Base-by-base conservation (phyloP, 352 stramenopile species). In the Phytophthora idaei region DNA sequence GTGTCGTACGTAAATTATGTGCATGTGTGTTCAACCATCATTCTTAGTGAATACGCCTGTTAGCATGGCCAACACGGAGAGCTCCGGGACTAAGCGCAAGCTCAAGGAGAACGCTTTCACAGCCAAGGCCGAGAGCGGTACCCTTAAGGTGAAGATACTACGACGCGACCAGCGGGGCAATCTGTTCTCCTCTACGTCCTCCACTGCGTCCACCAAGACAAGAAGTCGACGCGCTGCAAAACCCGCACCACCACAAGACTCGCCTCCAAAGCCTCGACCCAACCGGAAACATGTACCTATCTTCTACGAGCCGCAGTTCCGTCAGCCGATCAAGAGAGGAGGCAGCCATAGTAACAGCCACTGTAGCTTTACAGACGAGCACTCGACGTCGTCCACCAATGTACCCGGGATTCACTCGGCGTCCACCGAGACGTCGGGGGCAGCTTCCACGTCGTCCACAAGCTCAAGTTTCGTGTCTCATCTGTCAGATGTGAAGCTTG, bases 281-380 rank as follows among this genome's bases (percentile, higher is more conserved):
- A 93, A 93, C 48, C 74, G 85, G 58, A 93, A 93, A 67, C 85
- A 93, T 64, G 83, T 93, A 28, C 85, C 85, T 3, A 90, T 93
- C 39, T 93, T 93, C 68, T 93, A 93, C 69, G 80, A 92, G 50
- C 60, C 72, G 11, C 68, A 77, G 25, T 77, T 68, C 61, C 76
- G 51, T 54, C 71, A 69, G 48, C 73, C 37, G 34, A 57, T 84
- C 48, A 55, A 77, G 69, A 32, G 66, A 59, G 12, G 17, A 45
- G 21, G 15, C 21, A 58, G 48, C 17, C 5, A 47, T 47, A 42
- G 36, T 39, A 46, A 67, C 51, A 50, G 49, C 51, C 31, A 52
- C 10, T 67, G 28, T 32, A 83, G 61, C 50, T 78, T 67, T 2
- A 85, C 79, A 2, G 73, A 84, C 41, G 80, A 87, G 46, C 75